Evolutionary conservation across 202 grass and related monocot species (phyloP).

Genomic region (Zizania palustris): DNA sequence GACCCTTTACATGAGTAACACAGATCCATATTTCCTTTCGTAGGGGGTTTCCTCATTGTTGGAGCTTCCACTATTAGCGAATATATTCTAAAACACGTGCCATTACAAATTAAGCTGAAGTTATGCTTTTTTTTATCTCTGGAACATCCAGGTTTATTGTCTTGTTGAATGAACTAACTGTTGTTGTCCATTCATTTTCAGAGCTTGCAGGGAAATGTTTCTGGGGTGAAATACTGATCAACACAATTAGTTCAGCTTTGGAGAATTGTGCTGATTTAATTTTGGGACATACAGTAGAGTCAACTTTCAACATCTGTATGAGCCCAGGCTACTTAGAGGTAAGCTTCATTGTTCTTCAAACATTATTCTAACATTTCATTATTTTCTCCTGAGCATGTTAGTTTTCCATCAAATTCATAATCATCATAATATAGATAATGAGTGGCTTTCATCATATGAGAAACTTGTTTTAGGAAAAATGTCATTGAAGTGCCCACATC

Average conservation of each 20-base stretch:
- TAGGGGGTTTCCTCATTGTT: constrained; percentile 17
- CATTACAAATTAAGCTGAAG: constrained; percentile 17
- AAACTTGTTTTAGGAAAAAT: constrained; percentile 9
- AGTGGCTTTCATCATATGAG: not conserved
- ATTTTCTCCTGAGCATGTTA: not conserved
- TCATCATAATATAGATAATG: not conserved
- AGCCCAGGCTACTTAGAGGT: constrained; percentile 69
- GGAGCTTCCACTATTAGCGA: constrained; percentile 7
- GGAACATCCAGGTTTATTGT: constrained; percentile 18
- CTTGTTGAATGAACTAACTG: constrained; percentile 35
- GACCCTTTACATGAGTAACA: not conserved
- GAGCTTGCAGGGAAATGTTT: constrained; percentile 79
- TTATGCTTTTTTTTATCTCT: constrained; percentile 1
- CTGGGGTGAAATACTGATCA: constrained; percentile 81
- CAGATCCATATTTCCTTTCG: constrained; percentile 14
- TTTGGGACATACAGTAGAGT: constrained; percentile 61
- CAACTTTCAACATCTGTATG: constrained; percentile 66
- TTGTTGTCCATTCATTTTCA: constrained; percentile 38
- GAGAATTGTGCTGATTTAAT: constrained; percentile 63
- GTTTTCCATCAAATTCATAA: not conserved
- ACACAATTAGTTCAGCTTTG: constrained; percentile 67
- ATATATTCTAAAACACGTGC: not conserved
- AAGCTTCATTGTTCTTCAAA: constrained; percentile 23
- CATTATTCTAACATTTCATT: constrained; percentile 34
- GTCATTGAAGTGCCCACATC: not conserved